phyloP scores from a whole-genome alignment of 208 protist species.

The Naegleria fowleri region DNA sequence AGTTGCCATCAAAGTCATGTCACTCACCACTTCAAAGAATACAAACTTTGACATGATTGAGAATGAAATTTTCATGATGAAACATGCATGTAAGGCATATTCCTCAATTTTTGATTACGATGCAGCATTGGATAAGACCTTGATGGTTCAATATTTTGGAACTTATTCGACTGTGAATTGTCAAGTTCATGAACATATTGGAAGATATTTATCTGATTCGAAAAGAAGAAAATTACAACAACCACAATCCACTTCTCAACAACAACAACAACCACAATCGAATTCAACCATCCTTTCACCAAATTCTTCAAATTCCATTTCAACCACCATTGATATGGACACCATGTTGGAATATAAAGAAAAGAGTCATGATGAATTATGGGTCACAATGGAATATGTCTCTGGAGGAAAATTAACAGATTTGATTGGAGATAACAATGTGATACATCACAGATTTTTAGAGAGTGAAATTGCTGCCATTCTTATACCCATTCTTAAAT shows the following conservation, averaged over 20 bases:
- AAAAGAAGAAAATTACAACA: not conserved
- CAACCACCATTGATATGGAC: not conserved
- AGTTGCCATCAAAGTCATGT: constrained; percentile 55
- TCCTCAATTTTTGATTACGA: not conserved
- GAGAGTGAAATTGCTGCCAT: constrained; percentile 19
- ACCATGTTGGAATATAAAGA: not conserved
- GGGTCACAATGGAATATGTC: constrained; percentile 52
- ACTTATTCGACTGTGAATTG: not conserved
- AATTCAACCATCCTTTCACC: not conserved
- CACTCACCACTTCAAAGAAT: constrained; percentile 33
- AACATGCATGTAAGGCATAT: not conserved
- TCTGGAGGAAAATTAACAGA: constrained; percentile 52
- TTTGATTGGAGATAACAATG: not conserved
- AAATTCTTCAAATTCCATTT: not conserved
- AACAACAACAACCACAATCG: not conserved
- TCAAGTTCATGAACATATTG: not conserved
- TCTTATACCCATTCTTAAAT: not conserved
- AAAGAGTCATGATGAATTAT: constrained; percentile 37
- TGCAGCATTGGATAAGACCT: not conserved
- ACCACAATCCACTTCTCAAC: not conserved
- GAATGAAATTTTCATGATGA: constrained; percentile 53
- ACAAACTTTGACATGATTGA: constrained; percentile 30
- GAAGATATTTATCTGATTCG: not conserved
- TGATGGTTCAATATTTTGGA: constrained; percentile 1
- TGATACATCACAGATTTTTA: not conserved